Percentiles rank a stretch among this genome's conserved stretches.
Evolutionary conservation across 768 basidiomycete species (phyloP).

Genomic region (Dendrothele bispora): DNA sequence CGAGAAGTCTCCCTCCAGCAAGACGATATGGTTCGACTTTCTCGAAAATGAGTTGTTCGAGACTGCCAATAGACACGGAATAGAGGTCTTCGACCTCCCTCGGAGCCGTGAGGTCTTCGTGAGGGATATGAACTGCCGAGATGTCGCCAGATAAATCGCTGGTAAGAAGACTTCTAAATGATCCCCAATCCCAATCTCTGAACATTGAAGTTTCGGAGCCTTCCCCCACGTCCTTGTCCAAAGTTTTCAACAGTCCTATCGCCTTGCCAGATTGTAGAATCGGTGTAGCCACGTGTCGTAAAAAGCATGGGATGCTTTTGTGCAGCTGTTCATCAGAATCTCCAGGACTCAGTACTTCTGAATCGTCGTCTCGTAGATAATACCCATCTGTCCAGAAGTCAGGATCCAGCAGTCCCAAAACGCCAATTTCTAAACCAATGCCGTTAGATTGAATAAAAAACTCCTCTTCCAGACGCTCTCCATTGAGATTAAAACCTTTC

Average conservation of each 20-base stretch:
- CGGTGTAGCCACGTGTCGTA: slow-evolving; percentile 57
- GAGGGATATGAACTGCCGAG: too few species aligned
- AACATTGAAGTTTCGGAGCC: slow-evolving; percentile 18
- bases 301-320: slow-evolving; percentile 55
- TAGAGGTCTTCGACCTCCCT: slow-evolving; percentile 28
- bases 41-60: slow-evolving; percentile 65
- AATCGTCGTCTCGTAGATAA: slow-evolving; percentile 43
- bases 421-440: slow-evolving; percentile 43
- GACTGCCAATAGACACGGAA: slow-evolving; percentile 59
- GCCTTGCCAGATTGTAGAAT: slow-evolving; percentile 75
- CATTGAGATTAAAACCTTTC: slow-evolving; percentile 27
- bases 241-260: slow-evolving; percentile 67
- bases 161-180: slow-evolving; percentile 13
- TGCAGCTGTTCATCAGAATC: slow-evolving; percentile 22
- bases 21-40: slow-evolving; percentile 58
- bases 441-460: slow-evolving; percentile 81
- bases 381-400: slow-evolving; percentile 84
- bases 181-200: slow-evolving; percentile 35
- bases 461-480: slow-evolving; percentile 60
- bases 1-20: slow-evolving; percentile 49
- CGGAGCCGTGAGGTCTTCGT: too few species aligned
- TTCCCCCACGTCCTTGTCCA: slow-evolving; percentile 34
- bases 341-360: background rate
- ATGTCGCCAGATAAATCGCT: too few species aligned
- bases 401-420: slow-evolving; percentile 56